Percentiles rank a stretch among this genome's conserved stretches.
These are phyloP conservation scores for Mediolabrus comicus DNA, from an alignment of 108 stramenopile species.

Conservation along the genomic window DNA sequence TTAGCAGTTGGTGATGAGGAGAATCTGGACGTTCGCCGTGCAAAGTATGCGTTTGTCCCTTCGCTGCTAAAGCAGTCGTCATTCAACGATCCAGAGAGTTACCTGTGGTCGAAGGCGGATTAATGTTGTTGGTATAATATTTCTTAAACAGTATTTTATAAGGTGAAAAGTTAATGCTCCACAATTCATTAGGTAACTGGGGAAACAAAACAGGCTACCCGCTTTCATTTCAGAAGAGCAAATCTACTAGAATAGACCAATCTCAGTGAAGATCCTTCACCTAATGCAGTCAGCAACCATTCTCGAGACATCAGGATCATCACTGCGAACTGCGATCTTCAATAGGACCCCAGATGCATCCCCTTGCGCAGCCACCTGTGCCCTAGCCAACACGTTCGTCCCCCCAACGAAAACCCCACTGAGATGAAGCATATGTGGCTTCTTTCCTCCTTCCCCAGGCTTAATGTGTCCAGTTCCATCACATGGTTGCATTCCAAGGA, in stretches of 20 bases:
- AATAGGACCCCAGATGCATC: constrained; percentile 58
- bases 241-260: not conserved
- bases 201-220: not conserved
- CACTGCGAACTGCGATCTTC: constrained; percentile 83
- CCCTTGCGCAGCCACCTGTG: constrained; percentile 58
- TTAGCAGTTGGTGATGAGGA: constrained; percentile 43
- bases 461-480: constrained; percentile 74
- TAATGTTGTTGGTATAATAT: not conserved
- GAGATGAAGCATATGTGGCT: constrained; percentile 78
- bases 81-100: constrained; percentile 81
- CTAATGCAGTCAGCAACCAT: constrained; percentile 78
- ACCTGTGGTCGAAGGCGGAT: constrained; percentile 59
- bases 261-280: constrained; percentile 18
- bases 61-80: constrained; percentile 39
- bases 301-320: constrained; percentile 53
- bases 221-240: not conserved
- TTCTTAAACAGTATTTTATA: not conserved
- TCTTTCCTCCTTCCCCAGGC: constrained; percentile 57
- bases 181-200: not conserved
- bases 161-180: not conserved
- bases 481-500: constrained; percentile 85
- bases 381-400: constrained; percentile 68
- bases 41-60: constrained; percentile 47
- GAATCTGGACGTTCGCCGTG: not conserved
- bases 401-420: constrained; percentile 84